phyloP scores from a whole-genome alignment of 2,329 filamentous ascomycete genomes.

The Fusarium musae region DNA sequence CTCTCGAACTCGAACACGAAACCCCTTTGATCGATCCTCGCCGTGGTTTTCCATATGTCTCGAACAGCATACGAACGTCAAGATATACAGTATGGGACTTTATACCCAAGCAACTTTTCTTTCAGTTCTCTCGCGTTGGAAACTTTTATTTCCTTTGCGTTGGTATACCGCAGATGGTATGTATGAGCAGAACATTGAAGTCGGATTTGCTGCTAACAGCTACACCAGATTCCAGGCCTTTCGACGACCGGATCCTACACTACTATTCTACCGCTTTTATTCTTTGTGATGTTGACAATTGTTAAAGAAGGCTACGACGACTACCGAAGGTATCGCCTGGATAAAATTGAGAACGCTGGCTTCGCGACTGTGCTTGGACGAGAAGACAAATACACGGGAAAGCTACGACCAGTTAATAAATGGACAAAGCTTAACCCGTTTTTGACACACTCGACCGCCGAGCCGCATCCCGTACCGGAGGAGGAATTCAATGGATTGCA shows the following conservation, averaged over 20 bases:
- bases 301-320: slow-evolving; percentile 90
- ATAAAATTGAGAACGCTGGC: slow-evolving; percentile 80
- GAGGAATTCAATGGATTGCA: slow-evolving; percentile 68
- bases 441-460: slow-evolving; percentile 43
- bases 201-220: slow-evolving; percentile 18
- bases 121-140: slow-evolving; percentile 86
- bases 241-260: slow-evolving; percentile 81
- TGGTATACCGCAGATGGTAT: slow-evolving; percentile 79
- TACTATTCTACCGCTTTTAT: slow-evolving; percentile 77
- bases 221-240: slow-evolving; percentile 68
- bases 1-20: slow-evolving; percentile 53
- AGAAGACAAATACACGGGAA: slow-evolving; percentile 49
- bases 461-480: slow-evolving; percentile 54
- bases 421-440: slow-evolving; percentile 50
- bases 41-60: slow-evolving; percentile 61
- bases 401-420: slow-evolving; percentile 35
- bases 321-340: slow-evolving; percentile 79
- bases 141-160: slow-evolving; percentile 91
- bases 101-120: slow-evolving; percentile 83
- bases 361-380: slow-evolving; percentile 58
- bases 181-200: slow-evolving; percentile 4
- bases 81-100: slow-evolving; percentile 88
- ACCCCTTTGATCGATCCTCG: slow-evolving; percentile 60
- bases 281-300: slow-evolving; percentile 84
- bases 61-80: slow-evolving; percentile 79